Evolutionary conservation across 2,329 filamentous ascomycete genomes (phyloP).

Genomic region (Chrysoporthe puriensis): DNA sequence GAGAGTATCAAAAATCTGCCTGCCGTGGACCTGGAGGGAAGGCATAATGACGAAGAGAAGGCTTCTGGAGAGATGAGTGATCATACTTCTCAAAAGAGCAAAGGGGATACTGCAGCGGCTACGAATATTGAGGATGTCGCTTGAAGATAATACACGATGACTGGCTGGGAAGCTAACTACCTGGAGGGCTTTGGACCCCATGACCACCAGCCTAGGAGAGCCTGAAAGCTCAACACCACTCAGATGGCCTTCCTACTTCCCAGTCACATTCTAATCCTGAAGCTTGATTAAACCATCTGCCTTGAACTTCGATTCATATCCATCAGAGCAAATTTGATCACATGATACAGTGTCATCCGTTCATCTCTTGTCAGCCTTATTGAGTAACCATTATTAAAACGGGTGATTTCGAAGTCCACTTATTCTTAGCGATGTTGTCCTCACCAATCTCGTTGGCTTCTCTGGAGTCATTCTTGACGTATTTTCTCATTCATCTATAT

Average conservation of each 20-base stretch:
- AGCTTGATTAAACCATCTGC: no score
- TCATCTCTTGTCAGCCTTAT: background rate
- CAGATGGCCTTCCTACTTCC: background rate
- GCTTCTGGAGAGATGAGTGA: background rate
- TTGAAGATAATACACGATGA: background rate
- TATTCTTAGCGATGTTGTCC: no score
- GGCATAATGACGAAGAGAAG: slow-evolving; percentile 8
- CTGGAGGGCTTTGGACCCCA: background rate
- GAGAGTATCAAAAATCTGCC: slow-evolving; percentile 11
- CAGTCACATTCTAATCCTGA: no score
- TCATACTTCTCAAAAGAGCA: background rate
- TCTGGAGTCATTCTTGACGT: no score
- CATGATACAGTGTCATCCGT: no score
- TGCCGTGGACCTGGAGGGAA: background rate
- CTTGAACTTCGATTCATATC: no score
- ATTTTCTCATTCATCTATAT: no score
- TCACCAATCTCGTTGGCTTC: no score
- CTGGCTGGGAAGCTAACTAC: background rate
- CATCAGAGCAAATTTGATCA: no score
- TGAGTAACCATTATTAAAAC: background rate
- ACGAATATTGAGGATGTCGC: background rate
- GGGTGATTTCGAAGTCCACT: background rate
- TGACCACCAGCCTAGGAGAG: background rate
- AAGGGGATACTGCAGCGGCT: background rate
- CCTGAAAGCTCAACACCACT: background rate